Evolutionary conservation across 2,329 filamentous ascomycete species (phyloP).

Genomic region (Cadophora sp.): DNA sequence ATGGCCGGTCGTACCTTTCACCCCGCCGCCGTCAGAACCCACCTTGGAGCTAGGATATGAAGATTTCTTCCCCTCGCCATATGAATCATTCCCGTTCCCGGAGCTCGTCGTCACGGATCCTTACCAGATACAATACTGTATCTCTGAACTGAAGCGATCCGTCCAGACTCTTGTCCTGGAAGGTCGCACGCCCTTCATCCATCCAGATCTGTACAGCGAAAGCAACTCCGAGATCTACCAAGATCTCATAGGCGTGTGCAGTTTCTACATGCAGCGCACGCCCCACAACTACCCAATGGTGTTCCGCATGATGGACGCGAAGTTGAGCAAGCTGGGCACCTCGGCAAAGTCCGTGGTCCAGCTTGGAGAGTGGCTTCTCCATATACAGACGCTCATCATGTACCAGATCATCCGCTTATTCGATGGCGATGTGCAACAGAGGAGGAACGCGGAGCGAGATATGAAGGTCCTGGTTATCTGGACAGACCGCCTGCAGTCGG

Average conservation of each 20-base stretch:
- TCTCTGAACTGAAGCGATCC: conserved; percentile 27
- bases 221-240: conserved; percentile 29
- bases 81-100: conserved; percentile 22
- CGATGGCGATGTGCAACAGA: conserved; percentile 40
- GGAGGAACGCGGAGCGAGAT: conserved; percentile 39
- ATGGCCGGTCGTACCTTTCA: background rate
- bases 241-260: conserved; percentile 30
- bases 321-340: conserved; percentile 20
- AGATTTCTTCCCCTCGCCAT: conserved; percentile 17
- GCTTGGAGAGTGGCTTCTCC: conserved; percentile 25
- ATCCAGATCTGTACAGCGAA: conserved; percentile 25
- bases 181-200: conserved; percentile 35
- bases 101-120: conserved; percentile 11
- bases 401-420: conserved; percentile 44
- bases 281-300: conserved; percentile 18
- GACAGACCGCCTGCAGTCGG: conserved; percentile 33
- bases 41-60: background rate
- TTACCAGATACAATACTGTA: conserved; percentile 24
- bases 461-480: conserved; percentile 37
- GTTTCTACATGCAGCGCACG: conserved; percentile 30
- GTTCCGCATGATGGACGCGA: conserved; percentile 32
- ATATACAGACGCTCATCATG: conserved; percentile 40
- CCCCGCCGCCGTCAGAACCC: background rate
- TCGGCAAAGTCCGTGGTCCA: conserved; percentile 14
- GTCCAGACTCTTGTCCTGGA: conserved; percentile 24